Evolutionary conservation across 768 basidiomycete genomes (phyloP), one percentile per base, ranked within the genome.

Genomic region (Leccinum disarticulatum): DNA sequence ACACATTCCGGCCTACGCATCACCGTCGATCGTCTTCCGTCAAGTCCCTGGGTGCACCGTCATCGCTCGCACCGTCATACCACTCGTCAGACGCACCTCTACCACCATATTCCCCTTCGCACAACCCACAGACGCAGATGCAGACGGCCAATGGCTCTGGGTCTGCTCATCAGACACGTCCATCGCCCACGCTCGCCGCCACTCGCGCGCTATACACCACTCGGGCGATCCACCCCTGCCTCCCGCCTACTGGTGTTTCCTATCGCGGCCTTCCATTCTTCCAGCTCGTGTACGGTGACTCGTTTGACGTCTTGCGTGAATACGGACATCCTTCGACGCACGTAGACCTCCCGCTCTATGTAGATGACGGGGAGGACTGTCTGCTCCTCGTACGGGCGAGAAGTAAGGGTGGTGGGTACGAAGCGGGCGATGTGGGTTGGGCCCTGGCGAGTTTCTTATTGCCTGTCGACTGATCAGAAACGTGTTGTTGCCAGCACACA

Each of bases 201-300:
- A 73, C 73, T 0, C 81, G 78, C 0, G 79, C 82, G 36, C 80
- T 87, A 56, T 92, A 92, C 70, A 68, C 81, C 5, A 91, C 89
- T 62, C 79, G 79, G 27, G 89, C 86, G 10, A 79, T 91, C 27
- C 88, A 90, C 62, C 79, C 83, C 10, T 91, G 88, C 72, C 74
- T 79, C 14, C 89, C 88, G 4, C 88, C 88, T 0, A 66, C 73
- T 0, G 79, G 82, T 9, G 85, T 87, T 10, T 78, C 83, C 22
- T 93, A 92, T 66, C 87, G 85, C 63, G 83, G 81, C 50, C 83
- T 87, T 68, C 90, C 90, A 14, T 93, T 93, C 79, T 91, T 92
- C 70, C 82, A 77, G 13, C 78, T 93, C n/a, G 70, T 73, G 33
- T 79, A 83, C 33, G 86, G 83, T 4, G 85, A 88, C 36, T 67